Evolutionary conservation across 345 rosid genomes (phyloP), one percentile per base, ranked within the genome.

Genomic region (Rhodamnia argentea): DNA sequence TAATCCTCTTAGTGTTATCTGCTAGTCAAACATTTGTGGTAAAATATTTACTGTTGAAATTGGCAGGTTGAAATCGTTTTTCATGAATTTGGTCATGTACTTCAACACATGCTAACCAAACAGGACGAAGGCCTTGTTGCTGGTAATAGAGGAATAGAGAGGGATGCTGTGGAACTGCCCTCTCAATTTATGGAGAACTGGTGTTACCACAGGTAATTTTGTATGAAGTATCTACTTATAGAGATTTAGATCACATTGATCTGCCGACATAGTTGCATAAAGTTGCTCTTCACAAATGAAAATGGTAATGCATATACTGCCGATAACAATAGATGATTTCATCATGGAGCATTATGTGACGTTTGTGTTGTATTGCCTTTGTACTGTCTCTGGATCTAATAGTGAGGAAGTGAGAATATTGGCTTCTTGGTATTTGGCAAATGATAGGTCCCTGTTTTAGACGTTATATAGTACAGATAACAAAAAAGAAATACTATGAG

Each of bases 121-220:
- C 89, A 93, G 90, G 99, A 96, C 50, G 99, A 96, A 88, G 95
- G 99, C 84, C 94, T 96, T 84, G 98, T 95, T 85, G 91, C 99
- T 91, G 99, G 99, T 87, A 93, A 91, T 60, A 92, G 98, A 32
- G 96, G 95, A 84, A 90, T 96, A 53, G 99, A 96, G 87, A 95
- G 99, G 99, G 99, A 96, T 88, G 99, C 99, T 37, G 95, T 95
- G 88, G 99, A 96, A 88, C 90, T 96, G 87, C 98, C 98, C 58
- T 96, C 99, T 23, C 99, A 96, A 81, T 96, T 96, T 89, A 96
- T 96, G 99, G 98, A 96, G 92, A 96, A 96, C 84, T 96, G 99
- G 99, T 96, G 99, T 90, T 96, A 95, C 91, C 99, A 95, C 88
- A 94, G 96, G 99, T 96, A 84, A 59, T 86, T 37, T 32, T 88